Base-by-base conservation (phyloP, 208 protist species). In the Crithidia expoeki region DNA sequence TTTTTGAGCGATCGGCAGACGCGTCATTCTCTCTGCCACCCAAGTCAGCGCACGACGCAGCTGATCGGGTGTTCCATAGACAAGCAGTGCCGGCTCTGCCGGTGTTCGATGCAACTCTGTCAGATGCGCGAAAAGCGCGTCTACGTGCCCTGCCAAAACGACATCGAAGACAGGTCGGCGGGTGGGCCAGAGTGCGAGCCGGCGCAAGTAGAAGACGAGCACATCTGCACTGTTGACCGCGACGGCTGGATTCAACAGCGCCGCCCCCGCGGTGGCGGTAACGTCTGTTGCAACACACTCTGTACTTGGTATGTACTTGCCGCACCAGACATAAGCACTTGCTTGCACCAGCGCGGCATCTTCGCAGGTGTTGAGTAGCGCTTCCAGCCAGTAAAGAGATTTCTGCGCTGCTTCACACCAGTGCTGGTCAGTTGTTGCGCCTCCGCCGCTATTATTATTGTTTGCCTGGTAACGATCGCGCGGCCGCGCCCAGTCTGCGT, bases 351-450 rank as follows among this genome's bases (percentile, higher is more conserved):
- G 27, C 30, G 38, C 36, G 33, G 28, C 36, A 30, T 2, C 55
- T 4, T 68, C 62, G 14, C 52, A 52, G 11, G 72, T 77, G 50
- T 77, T 77, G 10, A 77, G 27, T 40, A 71, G 53, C 36, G 33
- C 42, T 44, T 77, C 72, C 5, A 77, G 38, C 72, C 72, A 77
- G 57, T 77, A 77, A 0, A 71, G 38, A 51, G 57, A 77, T 16
- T 42, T 50, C 47, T 61, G 64, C 21, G 64, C 72, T 11, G 56
- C 58, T 0, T 42, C 61, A n/a, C 61, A 67, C 61, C 61, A 67
- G 47, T n/a, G 33, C 47, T 19, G 6, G 2, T 65, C 44, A 0
- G 30, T n/a, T 16, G 25, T 1, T 11, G 23, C 40, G 2, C 30
- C 6, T 2, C 17, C 32, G 27, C 28, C 30, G 19, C 14, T 4